Base-by-base conservation (phyloP, 139 green algal species). In the Zygnema cylindricum region DNA sequence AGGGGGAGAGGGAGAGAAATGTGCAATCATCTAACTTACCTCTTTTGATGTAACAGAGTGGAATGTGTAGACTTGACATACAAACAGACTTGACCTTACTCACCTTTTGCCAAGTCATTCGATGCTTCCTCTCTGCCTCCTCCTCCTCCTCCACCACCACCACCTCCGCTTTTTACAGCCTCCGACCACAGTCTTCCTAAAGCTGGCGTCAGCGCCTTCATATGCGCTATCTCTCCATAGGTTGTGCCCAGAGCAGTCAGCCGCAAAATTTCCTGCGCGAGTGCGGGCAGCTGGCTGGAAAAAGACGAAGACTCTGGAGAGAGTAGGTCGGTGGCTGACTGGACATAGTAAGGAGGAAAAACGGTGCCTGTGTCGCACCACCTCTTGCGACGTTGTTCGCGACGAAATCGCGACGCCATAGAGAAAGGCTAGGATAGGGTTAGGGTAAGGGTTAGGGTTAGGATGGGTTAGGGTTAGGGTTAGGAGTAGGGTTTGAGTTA, bases 311-410 rank as follows among this genome's bases (percentile, higher is more conserved):
- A 3, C 7, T 3, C 77, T 3, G 42, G 33, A 54, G 39, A 16
- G 43, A 55, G 43, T 11, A 85, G 71, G 33, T 11, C 7, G 54
- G 7, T 54, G 33, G 82, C 43, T 23, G 43, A 3, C 16, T 7
- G 33, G 7, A 87, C 82, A 30, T 88, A 88, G 38, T 49, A 42
- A 22, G 84, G 49, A n/a, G 84, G 84, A 0, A 89, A 89, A 35
- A 43, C 84, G 76, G 43, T 73, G 33, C 84, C 84, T 25, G 49
- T 40, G 40, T 89, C 84, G 22, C 73, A 36, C 84, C 84, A 89
- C 33, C 84, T 71, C 84, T 83, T 82, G 23, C 84, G 84, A 71
- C 78, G 84, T 73, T 89, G 84, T 57, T 89, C 73, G 23, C 84
- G 75, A n/a, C 33, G n/a, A 73, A 89, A 89, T 2, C 69, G 55